Percentiles rank a stretch among this genome's conserved stretches.
Conservation (phyloP, 2,329 filamentous ascomycete genomes). For the Aureobasidium sp. region DNA sequence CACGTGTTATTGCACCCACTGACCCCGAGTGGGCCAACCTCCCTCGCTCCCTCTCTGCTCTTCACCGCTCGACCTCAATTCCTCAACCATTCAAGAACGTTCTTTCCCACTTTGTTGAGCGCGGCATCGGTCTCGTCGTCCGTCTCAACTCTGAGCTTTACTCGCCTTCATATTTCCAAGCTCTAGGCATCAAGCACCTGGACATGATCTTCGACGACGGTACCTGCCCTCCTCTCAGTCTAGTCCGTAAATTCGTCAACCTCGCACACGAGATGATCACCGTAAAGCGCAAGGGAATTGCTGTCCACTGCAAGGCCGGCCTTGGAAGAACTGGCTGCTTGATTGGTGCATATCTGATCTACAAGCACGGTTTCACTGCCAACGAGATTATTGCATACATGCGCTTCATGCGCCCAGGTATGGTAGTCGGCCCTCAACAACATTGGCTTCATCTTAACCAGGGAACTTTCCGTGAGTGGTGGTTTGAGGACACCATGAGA, state of each 20-base stretch:
- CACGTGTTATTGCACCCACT: constrained; percentile 61
- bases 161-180: constrained; percentile 94
- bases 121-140: constrained; percentile 88
- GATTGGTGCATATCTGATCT: constrained; percentile 96
- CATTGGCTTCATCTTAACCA: constrained; percentile 99
- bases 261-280: constrained; percentile 92
- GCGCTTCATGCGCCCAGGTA: constrained; percentile 96
- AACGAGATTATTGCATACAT: constrained; percentile 96
- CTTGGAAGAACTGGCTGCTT: constrained; percentile 91
- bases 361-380: constrained; percentile 92
- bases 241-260: constrained; percentile 92
- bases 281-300: constrained; percentile 83
- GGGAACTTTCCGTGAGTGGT: constrained; percentile 96
- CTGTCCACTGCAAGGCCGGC: constrained; percentile 97
- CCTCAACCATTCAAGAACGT: constrained; percentile 94
- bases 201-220: constrained; percentile 99
- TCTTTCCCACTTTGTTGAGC: constrained; percentile 75
- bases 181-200: constrained; percentile 86
- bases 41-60: constrained; percentile 66
- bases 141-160: constrained; percentile 93
- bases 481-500: constrained; percentile 71
- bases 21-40: constrained; percentile 68
- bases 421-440: constrained; percentile 98
- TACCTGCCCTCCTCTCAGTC: constrained; percentile 79
- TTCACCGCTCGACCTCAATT: constrained; percentile 60